phyloP scores from a whole-genome alignment of 495 filamentous ascomycete genomes.

The Elasticomyces elasticus region DNA sequence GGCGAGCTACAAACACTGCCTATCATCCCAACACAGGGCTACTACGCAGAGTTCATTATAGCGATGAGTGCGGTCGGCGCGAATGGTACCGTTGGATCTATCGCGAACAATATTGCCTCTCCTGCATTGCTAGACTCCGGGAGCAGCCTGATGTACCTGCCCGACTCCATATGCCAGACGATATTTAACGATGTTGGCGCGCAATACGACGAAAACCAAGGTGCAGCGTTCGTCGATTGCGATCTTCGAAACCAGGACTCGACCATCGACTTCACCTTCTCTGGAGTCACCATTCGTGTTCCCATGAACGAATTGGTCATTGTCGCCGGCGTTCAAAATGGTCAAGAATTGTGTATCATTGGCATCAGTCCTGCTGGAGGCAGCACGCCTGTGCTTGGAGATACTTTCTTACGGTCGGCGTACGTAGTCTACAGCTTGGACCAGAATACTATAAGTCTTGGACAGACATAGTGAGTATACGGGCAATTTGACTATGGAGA shows the following conservation, averaged over 20 bases:
- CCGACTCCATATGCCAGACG: constrained; percentile 50
- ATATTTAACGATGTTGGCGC: constrained; percentile 60
- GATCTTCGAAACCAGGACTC: constrained; percentile 46
- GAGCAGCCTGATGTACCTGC: constrained; percentile 79
- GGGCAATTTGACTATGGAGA: no score
- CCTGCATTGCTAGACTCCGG: constrained; percentile 86
- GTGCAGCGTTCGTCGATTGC: constrained; percentile 66
- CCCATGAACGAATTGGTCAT: constrained; percentile 69
- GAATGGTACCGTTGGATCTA: constrained; percentile 38
- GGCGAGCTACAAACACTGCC: constrained; percentile 67
- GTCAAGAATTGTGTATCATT: constrained; percentile 48
- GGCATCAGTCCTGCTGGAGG: constrained; percentile 61
- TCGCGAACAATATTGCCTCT: constrained; percentile 48
- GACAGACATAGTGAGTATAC: no score
- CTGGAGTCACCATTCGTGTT: constrained; percentile 63
- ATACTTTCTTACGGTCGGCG: constrained; percentile 85
- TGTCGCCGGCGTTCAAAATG: constrained; percentile 39
- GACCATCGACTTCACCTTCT: constrained; percentile 52
- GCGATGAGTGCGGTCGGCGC: constrained; percentile 58
- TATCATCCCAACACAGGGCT: constrained; percentile 36
- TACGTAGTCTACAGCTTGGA: constrained; percentile 87
- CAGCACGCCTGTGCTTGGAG: constrained; percentile 66
- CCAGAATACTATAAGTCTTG: constrained; percentile 81
- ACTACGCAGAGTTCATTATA: constrained; percentile 70
- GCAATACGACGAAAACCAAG: constrained; percentile 47